phyloP scores from a whole-genome alignment of 176 grass and related monocot genomes.

The Carex scoparia region DNA sequence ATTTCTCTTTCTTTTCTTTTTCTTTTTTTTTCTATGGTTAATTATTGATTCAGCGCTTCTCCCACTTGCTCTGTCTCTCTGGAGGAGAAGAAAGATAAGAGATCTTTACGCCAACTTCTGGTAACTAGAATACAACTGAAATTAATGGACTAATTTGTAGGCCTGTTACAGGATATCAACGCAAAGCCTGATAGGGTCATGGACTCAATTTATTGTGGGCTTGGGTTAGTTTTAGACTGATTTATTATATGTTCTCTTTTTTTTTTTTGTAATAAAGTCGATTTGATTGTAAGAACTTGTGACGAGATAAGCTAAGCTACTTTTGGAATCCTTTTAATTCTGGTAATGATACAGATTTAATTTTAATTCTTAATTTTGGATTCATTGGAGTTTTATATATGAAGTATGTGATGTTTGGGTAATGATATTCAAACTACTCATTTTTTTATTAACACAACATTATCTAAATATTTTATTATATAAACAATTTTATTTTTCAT shows the following conservation, averaged over 20 bases:
- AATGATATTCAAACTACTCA: no score
- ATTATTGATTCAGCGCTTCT: not conserved
- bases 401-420: no score
- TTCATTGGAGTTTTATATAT: no score
- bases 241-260: not conserved
- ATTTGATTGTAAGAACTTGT: not conserved
- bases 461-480: no score
- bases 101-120: not conserved
- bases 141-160: not conserved
- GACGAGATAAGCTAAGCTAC: no score
- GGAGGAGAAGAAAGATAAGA: conserved; percentile 2
- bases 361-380: no score
- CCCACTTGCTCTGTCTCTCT: not conserved
- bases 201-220: not conserved
- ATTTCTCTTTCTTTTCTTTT: not conserved
- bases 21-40: not conserved
- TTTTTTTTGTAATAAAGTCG: not conserved
- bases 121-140: not conserved
- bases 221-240: not conserved
- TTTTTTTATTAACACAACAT: no score
- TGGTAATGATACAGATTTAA: no score
- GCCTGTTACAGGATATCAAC: not conserved
- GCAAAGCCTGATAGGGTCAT: not conserved
- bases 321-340: no score
- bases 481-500: no score